phyloP scores from a whole-genome alignment of 2,329 filamentous ascomycete species.

The Fusarium buxicola region DNA sequence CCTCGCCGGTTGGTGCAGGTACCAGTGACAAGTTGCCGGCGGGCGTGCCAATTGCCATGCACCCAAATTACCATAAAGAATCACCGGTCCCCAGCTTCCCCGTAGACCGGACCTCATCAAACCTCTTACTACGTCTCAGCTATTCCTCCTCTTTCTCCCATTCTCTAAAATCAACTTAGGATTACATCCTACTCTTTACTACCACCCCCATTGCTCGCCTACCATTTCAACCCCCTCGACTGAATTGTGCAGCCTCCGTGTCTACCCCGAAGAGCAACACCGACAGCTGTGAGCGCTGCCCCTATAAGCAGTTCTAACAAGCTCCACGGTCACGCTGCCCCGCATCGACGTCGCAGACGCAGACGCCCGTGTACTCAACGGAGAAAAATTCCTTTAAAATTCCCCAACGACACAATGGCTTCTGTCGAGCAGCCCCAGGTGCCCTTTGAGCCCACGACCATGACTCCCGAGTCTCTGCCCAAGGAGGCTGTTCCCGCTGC shows the following conservation, averaged over 20 bases:
- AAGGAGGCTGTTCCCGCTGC: conserved; percentile 26
- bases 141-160: conserved; percentile 27
- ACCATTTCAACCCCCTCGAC: conserved; percentile 7
- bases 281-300: conserved; percentile 44
- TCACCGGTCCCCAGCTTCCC: conserved; percentile 39
- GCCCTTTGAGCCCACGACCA: conserved; percentile 28
- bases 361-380: conserved; percentile 33
- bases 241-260: conserved; percentile 29
- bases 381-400: conserved; percentile 22
- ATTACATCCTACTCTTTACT: conserved; percentile 14
- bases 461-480: conserved; percentile 30
- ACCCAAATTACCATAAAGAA: conserved; percentile 47
- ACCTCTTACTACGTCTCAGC: conserved; percentile 32
- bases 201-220: background rate
- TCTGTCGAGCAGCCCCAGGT: conserved; percentile 41
- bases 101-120: conserved; percentile 41
- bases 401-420: conserved; percentile 41
- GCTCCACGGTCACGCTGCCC: conserved; percentile 46
- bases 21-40: conserved; percentile 37
- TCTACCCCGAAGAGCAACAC: conserved; percentile 38
- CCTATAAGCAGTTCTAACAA: conserved; percentile 42
- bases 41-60: conserved; percentile 39
- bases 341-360: conserved; percentile 41
- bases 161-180: conserved; percentile 14
- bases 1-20: conserved; percentile 44